Conservation (phyloP, 768 basidiomycete genomes). For the Pleurotus tuoliensis region DNA sequence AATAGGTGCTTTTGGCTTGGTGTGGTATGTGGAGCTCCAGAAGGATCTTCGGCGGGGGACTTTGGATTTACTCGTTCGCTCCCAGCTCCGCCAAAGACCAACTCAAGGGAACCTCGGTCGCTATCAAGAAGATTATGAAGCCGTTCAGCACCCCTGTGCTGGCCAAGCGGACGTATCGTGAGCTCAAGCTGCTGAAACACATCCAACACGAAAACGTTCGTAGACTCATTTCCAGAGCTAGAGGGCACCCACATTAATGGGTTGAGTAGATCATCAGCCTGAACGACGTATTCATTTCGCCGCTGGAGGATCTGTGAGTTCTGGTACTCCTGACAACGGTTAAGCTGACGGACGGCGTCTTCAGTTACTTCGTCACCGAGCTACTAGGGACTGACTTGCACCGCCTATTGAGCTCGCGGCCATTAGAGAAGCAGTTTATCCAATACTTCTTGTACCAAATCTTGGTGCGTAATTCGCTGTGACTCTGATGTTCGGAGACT, state of each 20-base stretch:
- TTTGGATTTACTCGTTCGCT: constrained; percentile 5
- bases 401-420: constrained; percentile 91
- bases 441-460: constrained; percentile 99
- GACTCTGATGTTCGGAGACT: constrained; percentile 1
- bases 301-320: constrained; percentile 93
- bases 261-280: constrained; percentile 87
- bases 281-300: constrained; percentile 98
- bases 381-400: constrained; percentile 97
- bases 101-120: constrained; percentile 88
- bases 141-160: constrained; percentile 99
- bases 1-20: constrained; percentile 93
- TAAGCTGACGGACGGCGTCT: constrained; percentile 3
- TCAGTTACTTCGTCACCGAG: constrained; percentile 98
- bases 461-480: constrained; percentile 50
- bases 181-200: constrained; percentile 97
- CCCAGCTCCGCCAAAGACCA: constrained; percentile 95
- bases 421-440: constrained; percentile 99
- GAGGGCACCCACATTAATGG: not conserved
- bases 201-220: constrained; percentile 96
- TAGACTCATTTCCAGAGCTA: constrained; percentile 8
- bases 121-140: constrained; percentile 99
- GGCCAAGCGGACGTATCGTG: constrained; percentile 94
- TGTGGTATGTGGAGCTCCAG: constrained; percentile 61
- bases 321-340: constrained; percentile 1
- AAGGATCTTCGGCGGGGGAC: not conserved